phyloP scores from a whole-genome alignment of 441 rosid genomes.

The Biscutella laevigata region DNA sequence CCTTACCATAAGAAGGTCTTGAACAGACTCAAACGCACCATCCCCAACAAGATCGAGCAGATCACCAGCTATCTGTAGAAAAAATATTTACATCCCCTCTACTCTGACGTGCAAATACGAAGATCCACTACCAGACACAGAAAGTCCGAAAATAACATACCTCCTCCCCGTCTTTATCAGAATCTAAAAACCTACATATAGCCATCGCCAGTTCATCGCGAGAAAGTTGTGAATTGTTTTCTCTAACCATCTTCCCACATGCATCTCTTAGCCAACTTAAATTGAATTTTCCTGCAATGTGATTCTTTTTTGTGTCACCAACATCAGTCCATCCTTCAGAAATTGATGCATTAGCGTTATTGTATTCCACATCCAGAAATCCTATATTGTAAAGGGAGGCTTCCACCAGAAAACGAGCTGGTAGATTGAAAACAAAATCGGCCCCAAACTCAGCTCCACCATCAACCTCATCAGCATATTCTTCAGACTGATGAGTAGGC shows the following conservation, averaged over 20 bases:
- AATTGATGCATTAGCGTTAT: conserved; percentile 30
- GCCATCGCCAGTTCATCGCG: conserved; percentile 91
- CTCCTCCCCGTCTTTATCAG: conserved; percentile 90
- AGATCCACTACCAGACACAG: conserved; percentile 12
- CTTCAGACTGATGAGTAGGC: conserved; percentile 35
- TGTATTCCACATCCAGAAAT: conserved; percentile 35
- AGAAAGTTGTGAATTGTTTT: conserved; percentile 66
- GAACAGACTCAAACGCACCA: conserved; percentile 81
- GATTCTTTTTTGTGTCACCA: conserved; percentile 25
- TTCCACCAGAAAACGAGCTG: conserved; percentile 72
- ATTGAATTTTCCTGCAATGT: conserved; percentile 35
- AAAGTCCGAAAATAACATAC: conserved; percentile 32
- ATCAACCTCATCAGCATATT: conserved; percentile 28
- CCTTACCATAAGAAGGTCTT: conserved; percentile 69
- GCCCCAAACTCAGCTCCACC: conserved; percentile 67
- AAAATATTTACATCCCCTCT: conserved; percentile 2
- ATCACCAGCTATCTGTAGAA: conserved; percentile 74
- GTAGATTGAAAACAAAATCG: conserved; percentile 62
- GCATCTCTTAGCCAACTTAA: conserved; percentile 85
- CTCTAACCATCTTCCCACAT: conserved; percentile 57
- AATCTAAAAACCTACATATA: conserved; percentile 78
- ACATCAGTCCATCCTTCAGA: conserved; percentile 44
- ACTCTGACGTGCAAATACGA: conserved; percentile 8
- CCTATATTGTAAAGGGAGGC: conserved; percentile 43
- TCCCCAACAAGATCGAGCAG: conserved; percentile 92